phyloP scores from a whole-genome alignment of 306 rosid genomes.

The Acacia melanoxylon region DNA sequence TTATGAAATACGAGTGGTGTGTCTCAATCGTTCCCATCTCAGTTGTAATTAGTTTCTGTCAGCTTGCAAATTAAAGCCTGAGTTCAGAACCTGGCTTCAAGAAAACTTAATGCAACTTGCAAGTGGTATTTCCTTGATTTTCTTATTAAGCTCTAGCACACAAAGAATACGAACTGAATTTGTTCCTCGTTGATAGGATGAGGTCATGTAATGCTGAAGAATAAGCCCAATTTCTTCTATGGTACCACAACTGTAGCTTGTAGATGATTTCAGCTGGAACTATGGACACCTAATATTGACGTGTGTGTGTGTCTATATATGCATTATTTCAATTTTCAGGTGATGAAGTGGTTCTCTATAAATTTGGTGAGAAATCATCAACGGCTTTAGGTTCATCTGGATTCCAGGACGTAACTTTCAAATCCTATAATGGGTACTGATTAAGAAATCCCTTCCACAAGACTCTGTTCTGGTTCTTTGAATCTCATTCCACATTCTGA shows the following conservation, averaged over 20 bases:
- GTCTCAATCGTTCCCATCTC: background rate
- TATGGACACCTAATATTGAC: conserved; percentile 5
- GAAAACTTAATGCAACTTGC: background rate
- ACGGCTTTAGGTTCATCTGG: conserved; percentile 53
- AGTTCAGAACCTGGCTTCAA: background rate
- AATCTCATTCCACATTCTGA: background rate
- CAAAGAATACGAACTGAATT: background rate
- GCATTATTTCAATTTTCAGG: conserved; percentile 49
- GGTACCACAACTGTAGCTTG: background rate
- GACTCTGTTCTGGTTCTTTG: background rate
- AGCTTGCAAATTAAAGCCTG: background rate
- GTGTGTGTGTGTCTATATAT: background rate
- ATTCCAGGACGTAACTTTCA: conserved; percentile 76
- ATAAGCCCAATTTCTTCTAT: background rate
- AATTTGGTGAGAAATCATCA: conserved; percentile 92
- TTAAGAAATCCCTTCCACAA: background rate
- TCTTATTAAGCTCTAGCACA: background rate
- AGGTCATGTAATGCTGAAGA: conserved; percentile 5
- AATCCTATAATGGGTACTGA: conserved; percentile 71
- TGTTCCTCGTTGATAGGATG: background rate
- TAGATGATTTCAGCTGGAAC: conserved; percentile 20
- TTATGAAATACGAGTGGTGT: background rate
- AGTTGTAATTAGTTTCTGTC: background rate
- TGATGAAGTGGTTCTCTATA: conserved; percentile 74
- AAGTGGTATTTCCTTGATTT: background rate